Conservation (phyloP, 2,329 filamentous ascomycete species). For the Pyrenochaeta sp. region DNA sequence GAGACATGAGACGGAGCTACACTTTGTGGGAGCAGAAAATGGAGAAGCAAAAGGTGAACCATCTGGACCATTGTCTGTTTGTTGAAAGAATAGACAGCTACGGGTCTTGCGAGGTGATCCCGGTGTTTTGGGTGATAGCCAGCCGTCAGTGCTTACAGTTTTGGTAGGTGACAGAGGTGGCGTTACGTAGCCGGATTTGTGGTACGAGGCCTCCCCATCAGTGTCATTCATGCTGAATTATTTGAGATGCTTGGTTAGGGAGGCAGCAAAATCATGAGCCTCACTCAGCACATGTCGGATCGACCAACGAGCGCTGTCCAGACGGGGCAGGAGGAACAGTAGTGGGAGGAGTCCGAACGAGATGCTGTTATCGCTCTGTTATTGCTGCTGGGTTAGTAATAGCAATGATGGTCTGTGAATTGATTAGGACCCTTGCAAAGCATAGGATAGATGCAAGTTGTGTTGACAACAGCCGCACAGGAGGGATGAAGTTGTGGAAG, state of each 20-base stretch:
- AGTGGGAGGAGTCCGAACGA: conserved; percentile 16
- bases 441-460: conserved; percentile 19
- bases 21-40: conserved; percentile 37
- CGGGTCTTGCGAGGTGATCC: conserved; percentile 40
- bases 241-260: conserved; percentile 12
- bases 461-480: conserved; percentile 21
- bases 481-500: conserved; percentile 26
- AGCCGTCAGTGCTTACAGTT: conserved; percentile 42
- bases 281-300: conserved; percentile 37
- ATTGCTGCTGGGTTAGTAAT: conserved; percentile 47
- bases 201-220: conserved; percentile 24
- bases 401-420: conserved; percentile 29
- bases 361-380: conserved; percentile 27
- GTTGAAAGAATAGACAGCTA: conserved; percentile 35
- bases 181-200: conserved; percentile 31
- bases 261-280: conserved; percentile 3
- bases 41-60: conserved; percentile 22
- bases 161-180: conserved; percentile 48
- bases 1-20: conserved; percentile 20
- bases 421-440: conserved; percentile 28
- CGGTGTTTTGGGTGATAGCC: conserved; percentile 41
- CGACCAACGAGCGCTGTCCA: conserved; percentile 8
- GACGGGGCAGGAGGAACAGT: conserved; percentile 4
- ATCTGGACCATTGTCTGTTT: conserved; percentile 15
- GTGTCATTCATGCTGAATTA: conserved; percentile 31